Percentiles rank a stretch among this genome's conserved stretches.
Conservation (phyloP, 768 basidiomycete genomes). For the Mycena capillaripes region DNA sequence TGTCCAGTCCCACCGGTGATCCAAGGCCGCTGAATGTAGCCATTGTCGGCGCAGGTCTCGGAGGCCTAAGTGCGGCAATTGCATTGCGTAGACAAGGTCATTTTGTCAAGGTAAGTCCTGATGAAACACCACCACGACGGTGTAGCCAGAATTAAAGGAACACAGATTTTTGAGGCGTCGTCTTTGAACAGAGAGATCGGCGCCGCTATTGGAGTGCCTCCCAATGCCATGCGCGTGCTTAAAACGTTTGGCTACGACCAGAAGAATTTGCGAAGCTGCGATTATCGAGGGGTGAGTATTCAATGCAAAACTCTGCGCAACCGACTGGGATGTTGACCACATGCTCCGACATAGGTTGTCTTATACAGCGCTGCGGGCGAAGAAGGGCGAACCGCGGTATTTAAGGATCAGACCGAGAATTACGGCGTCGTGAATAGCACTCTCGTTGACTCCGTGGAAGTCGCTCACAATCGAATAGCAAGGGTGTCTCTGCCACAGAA, state of each 20-base stretch:
- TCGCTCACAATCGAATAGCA: not conserved
- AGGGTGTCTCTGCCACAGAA: conserved; percentile 1
- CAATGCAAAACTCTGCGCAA: too few species aligned
- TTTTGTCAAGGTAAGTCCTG: not conserved
- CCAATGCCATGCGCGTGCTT: conserved; percentile 1
- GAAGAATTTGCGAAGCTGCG: conserved; percentile 7
- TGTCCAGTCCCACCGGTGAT: not conserved
- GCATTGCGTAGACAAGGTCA: conserved; percentile 17
- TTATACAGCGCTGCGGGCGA: not conserved
- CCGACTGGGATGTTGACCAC: not conserved
- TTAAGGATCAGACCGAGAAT: not conserved
- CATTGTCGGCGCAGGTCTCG: conserved; percentile 18
- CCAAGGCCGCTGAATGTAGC: conserved; percentile 2
- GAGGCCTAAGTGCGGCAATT: conserved; percentile 18
- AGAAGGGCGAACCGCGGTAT: not conserved
- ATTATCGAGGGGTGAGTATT: conserved; percentile 8
- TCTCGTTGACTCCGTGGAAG: not conserved
- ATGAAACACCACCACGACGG: not conserved
- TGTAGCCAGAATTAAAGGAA: not conserved
- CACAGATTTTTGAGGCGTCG: conserved; percentile 4
- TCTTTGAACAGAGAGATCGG: conserved; percentile 1
- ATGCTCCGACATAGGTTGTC: not conserved
- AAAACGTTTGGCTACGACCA: conserved; percentile 5
- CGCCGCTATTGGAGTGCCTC: not conserved
- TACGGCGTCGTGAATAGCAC: not conserved